Evolutionary conservation across 441 rosid genomes (phyloP).

Genomic region (Rhodomyrtus psidioides): DNA sequence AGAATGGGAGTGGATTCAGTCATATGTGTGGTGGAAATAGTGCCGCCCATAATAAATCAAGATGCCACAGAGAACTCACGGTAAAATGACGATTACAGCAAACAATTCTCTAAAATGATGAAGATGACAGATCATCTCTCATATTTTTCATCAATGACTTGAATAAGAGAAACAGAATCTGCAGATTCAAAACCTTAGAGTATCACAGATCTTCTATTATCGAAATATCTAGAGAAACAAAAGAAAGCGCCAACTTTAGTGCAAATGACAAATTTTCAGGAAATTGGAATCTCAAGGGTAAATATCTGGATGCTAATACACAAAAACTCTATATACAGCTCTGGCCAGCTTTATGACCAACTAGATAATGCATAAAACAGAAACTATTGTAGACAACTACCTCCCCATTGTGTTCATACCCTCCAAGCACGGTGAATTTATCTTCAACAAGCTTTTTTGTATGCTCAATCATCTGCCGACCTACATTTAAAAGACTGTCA

Average conservation of each 20-base stretch:
- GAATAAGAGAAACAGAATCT: neutral
- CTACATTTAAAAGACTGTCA: constrained; percentile 27
- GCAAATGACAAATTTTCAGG: neutral
- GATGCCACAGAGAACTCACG: neutral
- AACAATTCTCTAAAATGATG: neutral
- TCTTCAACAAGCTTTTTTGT: constrained; percentile 89
- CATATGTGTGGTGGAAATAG: too few species aligned
- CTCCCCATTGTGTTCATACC: constrained; percentile 89
- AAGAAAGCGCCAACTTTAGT: neutral
- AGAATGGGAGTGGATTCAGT: too few species aligned
- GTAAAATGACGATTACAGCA: neutral
- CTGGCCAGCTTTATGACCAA: neutral
- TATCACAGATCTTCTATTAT: neutral
- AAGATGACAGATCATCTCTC: neutral
- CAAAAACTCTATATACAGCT: neutral
- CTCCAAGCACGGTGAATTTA: constrained; percentile 64
- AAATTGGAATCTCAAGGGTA: neutral
- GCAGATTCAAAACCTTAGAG: neutral
- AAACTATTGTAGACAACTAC: constrained; percentile 19
- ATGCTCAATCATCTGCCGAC: constrained; percentile 98
- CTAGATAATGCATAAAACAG: neutral
- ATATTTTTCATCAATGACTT: neutral
- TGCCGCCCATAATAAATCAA: too few species aligned
- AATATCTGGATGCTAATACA: neutral
- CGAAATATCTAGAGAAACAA: neutral